Percentiles rank a stretch among this genome's conserved stretches.
phyloP scores from a whole-genome alignment of 139 green algal genomes.

The Diplosphaera chodatii region DNA sequence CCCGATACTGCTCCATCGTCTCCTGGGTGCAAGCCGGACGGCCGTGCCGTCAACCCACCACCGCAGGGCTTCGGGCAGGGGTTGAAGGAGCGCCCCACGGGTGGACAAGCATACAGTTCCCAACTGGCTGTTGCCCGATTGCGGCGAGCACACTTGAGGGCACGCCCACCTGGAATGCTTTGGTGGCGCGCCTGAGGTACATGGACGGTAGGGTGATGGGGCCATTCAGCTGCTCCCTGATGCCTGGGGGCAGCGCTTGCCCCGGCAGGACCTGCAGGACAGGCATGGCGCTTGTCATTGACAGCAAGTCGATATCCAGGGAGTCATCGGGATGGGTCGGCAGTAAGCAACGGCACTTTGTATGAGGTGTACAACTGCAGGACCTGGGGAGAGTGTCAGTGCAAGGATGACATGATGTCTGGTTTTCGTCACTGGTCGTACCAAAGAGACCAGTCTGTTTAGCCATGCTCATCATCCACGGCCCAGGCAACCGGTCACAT shows the following conservation, averaged over 20 bases:
- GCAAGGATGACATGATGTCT: neutral
- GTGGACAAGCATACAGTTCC: too few relatives aligned
- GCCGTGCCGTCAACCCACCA: neutral
- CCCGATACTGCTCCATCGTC: conserved; percentile 17
- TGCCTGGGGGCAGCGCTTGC: conserved; percentile 5
- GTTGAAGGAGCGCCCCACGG: too few relatives aligned
- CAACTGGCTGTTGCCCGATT: neutral
- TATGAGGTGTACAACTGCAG: neutral
- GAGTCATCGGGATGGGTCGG: too few relatives aligned
- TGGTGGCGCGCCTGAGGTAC: conserved; percentile 25
- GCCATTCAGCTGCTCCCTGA: conserved; percentile 16
- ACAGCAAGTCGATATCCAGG: neutral
- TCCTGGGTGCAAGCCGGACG: neutral
- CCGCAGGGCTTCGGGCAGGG: neutral
- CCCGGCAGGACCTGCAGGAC: neutral
- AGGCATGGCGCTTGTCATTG: neutral
- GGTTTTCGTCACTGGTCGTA: neutral
- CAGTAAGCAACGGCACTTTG: too few relatives aligned
- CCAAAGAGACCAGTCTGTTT: neutral
- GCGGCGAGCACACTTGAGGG: neutral
- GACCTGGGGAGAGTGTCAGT: neutral
- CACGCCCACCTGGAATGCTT: conserved; percentile 12
- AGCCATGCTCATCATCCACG: neutral
- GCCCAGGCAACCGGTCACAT: neutral
- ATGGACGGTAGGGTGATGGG: conserved; percentile 16